Conservation (phyloP, 1,284 basidiomycete species). For the Apiotrichum porosum region DNA sequence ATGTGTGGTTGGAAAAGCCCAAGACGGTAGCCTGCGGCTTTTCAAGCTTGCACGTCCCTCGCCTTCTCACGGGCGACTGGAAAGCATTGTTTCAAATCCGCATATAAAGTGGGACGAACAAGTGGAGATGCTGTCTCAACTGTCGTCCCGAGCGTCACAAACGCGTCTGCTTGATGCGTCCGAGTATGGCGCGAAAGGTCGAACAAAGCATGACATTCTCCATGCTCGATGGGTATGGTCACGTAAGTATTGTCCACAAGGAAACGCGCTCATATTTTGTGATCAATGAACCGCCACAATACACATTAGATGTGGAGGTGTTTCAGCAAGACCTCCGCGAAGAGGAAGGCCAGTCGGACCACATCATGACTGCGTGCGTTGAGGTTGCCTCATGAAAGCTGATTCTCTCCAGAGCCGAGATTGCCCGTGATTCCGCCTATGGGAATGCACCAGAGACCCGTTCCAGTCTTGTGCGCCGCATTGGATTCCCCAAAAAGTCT, state of each 20-base stretch:
- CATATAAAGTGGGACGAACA: not conserved
- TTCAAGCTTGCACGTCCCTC: not conserved
- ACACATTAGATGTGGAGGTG: slow-evolving; percentile 7
- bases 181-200: no score
- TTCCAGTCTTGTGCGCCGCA: slow-evolving; percentile 12
- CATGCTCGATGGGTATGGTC: slow-evolving; percentile 33
- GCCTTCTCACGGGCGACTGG: no score
- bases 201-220: slow-evolving; percentile 14
- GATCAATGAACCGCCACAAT: not conserved
- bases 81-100: no score
- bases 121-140: not conserved
- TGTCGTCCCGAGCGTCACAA: no score
- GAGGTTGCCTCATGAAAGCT: not conserved
- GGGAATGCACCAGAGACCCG: slow-evolving; percentile 2
- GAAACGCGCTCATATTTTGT: no score
- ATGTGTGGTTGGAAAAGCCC: not conserved
- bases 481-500: not conserved
- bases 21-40: not conserved
- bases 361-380: slow-evolving; percentile 33
- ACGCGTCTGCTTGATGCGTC: no score
- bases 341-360: slow-evolving; percentile 26
- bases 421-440: slow-evolving; percentile 16
- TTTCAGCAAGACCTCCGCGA: slow-evolving; percentile 26
- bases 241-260: no score
- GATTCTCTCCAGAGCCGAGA: slow-evolving; percentile 21